Evolutionary conservation across 768 basidiomycete species (phyloP).

Genomic region (Mycena polygramma): DNA sequence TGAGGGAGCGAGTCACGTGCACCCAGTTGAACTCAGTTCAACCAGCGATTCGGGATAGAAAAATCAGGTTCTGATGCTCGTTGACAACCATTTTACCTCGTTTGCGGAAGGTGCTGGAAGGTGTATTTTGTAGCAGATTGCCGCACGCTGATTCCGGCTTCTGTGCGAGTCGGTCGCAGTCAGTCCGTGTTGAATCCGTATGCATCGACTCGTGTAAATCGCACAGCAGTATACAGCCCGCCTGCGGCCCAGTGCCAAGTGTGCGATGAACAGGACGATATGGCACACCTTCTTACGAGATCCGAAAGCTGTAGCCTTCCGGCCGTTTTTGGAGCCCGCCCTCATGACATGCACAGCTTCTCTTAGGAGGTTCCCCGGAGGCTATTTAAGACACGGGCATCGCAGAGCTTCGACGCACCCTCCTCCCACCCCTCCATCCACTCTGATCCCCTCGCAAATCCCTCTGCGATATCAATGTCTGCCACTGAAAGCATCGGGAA

Average conservation of each 20-base stretch:
- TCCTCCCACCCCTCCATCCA: not conserved
- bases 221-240: constrained; percentile 13
- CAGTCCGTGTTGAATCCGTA: too few relatives aligned
- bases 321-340: constrained; percentile 9
- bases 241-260: not conserved
- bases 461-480: not conserved
- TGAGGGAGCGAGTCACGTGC: too few relatives aligned
- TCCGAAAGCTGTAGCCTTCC: constrained; percentile 31
- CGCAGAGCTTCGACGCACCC: not conserved
- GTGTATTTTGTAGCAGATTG: constrained; percentile 25
- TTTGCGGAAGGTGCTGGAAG: not conserved
- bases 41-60: not conserved
- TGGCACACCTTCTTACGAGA: constrained; percentile 1
- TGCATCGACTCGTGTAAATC: not conserved
- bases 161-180: too few relatives aligned
- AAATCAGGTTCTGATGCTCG: not conserved
- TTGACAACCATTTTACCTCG: not conserved
- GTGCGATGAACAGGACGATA: not conserved
- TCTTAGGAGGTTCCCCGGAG: not conserved
- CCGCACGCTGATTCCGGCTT: constrained; percentile 4
- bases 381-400: constrained; percentile 4
- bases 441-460: not conserved
- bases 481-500: constrained; percentile 13
- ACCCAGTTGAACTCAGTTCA: not conserved
- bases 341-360: constrained; percentile 26